Evolutionary conservation across 352 stramenopile species (phyloP), one percentile per base, ranked within the genome.

Genomic region (Globisporangium parvum): DNA sequence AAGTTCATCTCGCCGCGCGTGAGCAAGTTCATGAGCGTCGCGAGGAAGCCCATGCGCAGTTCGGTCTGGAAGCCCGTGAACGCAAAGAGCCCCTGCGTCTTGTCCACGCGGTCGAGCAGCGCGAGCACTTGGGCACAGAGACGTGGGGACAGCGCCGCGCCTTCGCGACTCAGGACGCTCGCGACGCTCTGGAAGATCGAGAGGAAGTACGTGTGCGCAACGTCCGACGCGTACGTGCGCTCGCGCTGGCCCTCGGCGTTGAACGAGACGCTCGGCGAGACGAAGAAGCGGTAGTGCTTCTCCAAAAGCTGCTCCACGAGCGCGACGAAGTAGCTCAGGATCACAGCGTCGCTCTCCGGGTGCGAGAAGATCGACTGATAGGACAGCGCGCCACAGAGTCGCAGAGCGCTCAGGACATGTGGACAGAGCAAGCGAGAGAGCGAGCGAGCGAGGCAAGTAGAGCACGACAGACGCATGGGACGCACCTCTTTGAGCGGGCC

Each of bases 221-320:
- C 59, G n/a, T 91, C 77, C 4, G 77, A 88, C 2, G 71, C 58
- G 51, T 87, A 93, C 9, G 51, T 53, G 21, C 80, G 78, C 55
- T 86, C 73, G 28, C 79, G 78, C n/a, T 63, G 60, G 8, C 74
- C 75, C 47, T 78, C 73, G 2, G 70, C 23, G 28, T 66, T 75
- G 42, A 87, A 82, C 3, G 67, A 57, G n/a, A 66, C 62, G 1
- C 63, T 69, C 24, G 73, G 71, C 2, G 71, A 65, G 24, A 93
- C 81, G 56, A 93, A 93, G 54, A 87, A 91, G 24, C 82, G 75
- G 60, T 85, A 93, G 40, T 90, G 82, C 53, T 91, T 90, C 58
- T 89, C 78, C 11, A 93, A 56, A 23, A 93, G 60, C 53, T 89
- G 78, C 60, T 91, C 80, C 2, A 91, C 60, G 15, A 93, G 62